Percentiles rank a stretch among this genome's conserved stretches.
These are phyloP conservation scores for Hyparrhenia diplandra DNA, from an alignment of 176 grass and related monocot genomes.

Conservation along the genomic window DNA sequence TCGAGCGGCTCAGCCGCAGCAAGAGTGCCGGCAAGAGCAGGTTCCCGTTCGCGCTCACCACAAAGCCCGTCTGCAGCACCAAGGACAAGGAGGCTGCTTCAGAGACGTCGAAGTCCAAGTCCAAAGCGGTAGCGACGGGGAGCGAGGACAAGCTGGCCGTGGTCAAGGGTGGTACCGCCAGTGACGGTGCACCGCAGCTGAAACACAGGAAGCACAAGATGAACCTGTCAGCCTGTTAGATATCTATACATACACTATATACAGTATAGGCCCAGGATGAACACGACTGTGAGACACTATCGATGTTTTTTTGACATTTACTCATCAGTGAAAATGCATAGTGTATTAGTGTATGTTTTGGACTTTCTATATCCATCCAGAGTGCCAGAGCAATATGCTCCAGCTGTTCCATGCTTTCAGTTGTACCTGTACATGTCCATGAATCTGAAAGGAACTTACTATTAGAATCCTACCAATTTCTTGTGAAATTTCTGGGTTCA, in stretches of 20 bases:
- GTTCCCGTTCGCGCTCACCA: not conserved
- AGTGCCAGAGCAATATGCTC: not conserved
- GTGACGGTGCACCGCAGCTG: conserved; percentile 2
- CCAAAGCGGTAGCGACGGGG: not conserved
- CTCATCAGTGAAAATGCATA: not conserved
- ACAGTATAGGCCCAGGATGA: not conserved
- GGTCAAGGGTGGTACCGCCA: conserved; percentile 19
- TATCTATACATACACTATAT: not conserved
- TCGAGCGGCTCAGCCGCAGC: conserved; percentile 50
- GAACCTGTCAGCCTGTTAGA: conserved; percentile 11
- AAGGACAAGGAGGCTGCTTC: conserved; percentile 30
- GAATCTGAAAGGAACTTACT: not conserved
- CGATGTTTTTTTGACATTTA: conserved; percentile 9
- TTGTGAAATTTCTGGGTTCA: not conserved
- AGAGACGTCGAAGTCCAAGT: not conserved
- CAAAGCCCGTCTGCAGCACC: conserved; percentile 44
- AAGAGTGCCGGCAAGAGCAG: conserved; percentile 24
- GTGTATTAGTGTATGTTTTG: not conserved
- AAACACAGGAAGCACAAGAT: conserved; percentile 48
- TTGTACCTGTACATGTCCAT: not conserved
- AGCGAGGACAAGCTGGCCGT: conserved; percentile 24
- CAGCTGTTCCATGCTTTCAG: not conserved
- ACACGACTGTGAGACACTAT: not conserved
- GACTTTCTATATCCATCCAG: not conserved
- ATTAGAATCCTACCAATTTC: not conserved